Evolutionary conservation across 2,329 filamentous ascomycete species (phyloP).

Genomic region (Mycosphaerella arachidis): DNA sequence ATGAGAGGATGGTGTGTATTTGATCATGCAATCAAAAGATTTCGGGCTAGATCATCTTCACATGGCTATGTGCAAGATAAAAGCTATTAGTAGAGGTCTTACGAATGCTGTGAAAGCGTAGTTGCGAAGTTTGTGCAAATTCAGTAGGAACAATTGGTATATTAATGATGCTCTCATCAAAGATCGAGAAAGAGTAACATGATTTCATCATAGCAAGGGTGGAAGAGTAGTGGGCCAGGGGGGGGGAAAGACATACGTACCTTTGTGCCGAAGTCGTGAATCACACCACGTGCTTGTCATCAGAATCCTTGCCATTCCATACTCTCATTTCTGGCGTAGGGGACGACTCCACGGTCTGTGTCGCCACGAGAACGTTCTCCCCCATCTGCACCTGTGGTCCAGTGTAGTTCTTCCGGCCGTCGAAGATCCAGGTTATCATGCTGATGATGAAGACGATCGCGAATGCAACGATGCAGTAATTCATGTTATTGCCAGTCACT

Average conservation of each 20-base stretch:
- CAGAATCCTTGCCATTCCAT: constrained; percentile 6
- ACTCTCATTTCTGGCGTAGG: constrained; percentile 9
- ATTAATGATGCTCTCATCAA: constrained; percentile 22
- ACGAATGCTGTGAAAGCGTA: background rate
- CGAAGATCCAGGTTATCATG: constrained; percentile 55
- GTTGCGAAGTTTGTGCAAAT: background rate
- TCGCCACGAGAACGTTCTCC: constrained; percentile 27
- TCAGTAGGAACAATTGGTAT: constrained; percentile 30
- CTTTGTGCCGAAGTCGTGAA: background rate
- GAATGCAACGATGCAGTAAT: constrained; percentile 55
- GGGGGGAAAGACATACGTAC: constrained; percentile 17
- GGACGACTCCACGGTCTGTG: constrained; percentile 15
- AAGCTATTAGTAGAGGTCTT: background rate
- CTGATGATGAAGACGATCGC: constrained; percentile 56
- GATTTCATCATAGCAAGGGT: constrained; percentile 21
- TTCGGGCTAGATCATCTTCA: background rate
- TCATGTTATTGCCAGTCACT: constrained; percentile 65
- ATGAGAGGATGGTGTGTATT: background rate
- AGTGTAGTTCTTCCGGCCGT: constrained; percentile 58
- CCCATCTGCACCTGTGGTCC: constrained; percentile 41
- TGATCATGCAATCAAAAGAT: background rate
- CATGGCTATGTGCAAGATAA: background rate
- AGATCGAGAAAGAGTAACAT: constrained; percentile 19
- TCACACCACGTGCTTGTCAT: constrained; percentile 1
- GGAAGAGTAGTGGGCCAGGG: background rate